These are phyloP conservation scores for Daldinia sp. DNA, from an alignment of 2,329 filamentous ascomycete genomes.

Conservation along the genomic window DNA sequence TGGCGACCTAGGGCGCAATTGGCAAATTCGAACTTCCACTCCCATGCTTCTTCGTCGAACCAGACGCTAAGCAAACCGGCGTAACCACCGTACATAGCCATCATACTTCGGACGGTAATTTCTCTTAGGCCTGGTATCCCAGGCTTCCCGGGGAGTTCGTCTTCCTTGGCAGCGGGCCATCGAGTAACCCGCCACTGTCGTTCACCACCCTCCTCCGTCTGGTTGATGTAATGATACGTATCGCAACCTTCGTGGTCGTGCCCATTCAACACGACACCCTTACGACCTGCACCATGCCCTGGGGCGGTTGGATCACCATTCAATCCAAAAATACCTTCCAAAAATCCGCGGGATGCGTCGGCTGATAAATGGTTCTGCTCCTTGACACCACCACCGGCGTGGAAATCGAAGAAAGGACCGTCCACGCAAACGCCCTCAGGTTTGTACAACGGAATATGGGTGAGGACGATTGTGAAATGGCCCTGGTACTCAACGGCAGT, in stretches of 20 bases:
- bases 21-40: conserved; percentile 84
- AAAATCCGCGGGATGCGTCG: conserved; percentile 75
- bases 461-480: conserved; percentile 84
- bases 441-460: conserved; percentile 92
- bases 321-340: conserved; percentile 86
- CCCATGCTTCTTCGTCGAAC: conserved; percentile 77
- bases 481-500: conserved; percentile 67
- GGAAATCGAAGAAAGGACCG: conserved; percentile 82
- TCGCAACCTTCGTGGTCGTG: conserved; percentile 97
- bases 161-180: conserved; percentile 56
- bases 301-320: conserved; percentile 67
- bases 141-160: conserved; percentile 52
- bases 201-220: conserved; percentile 57
- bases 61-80: conserved; percentile 87
- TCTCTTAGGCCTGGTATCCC: conserved; percentile 76
- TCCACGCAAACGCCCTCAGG: conserved; percentile 83
- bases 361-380: conserved; percentile 91
- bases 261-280: conserved; percentile 85
- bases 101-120: conserved; percentile 96
- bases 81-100: conserved; percentile 95
- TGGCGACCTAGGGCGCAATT: conserved; percentile 84
- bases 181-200: conserved; percentile 59
- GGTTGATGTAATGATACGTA: conserved; percentile 81
- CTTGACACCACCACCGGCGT: conserved; percentile 74
- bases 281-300: conserved; percentile 70